Conservation (phyloP, 495 filamentous ascomycete species). For the Neurospora sp. region DNA sequence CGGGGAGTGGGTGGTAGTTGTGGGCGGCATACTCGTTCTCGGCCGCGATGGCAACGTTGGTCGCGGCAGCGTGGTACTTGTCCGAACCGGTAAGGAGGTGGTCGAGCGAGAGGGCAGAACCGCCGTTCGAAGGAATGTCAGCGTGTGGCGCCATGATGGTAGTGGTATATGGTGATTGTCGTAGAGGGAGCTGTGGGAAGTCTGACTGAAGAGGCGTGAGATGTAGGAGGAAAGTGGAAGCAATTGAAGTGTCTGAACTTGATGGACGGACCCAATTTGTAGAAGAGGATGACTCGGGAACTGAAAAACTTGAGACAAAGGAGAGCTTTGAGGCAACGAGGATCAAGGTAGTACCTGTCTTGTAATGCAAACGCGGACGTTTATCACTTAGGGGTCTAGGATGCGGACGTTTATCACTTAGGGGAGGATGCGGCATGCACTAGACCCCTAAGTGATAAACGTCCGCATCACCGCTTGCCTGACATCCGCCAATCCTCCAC, state of each 20-base stretch:
- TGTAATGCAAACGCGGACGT: background rate
- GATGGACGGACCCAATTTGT: background rate
- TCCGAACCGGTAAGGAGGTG: conserved; percentile 25
- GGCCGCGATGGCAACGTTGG: conserved; percentile 63
- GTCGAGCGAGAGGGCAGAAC: conserved; percentile 19
- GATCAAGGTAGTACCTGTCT: background rate
- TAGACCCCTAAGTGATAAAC: conserved; percentile 13
- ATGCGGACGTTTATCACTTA: too few species aligned
- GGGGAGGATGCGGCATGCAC: background rate
- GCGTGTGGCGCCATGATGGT: conserved; percentile 49
- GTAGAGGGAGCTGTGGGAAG: background rate
- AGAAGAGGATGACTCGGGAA: background rate
- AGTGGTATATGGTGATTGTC: background rate
- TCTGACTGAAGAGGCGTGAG: background rate
- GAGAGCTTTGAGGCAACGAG: background rate
- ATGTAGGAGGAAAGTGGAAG: background rate
- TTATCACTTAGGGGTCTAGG: too few species aligned
- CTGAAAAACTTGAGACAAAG: background rate
- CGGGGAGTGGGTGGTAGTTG: conserved; percentile 96
- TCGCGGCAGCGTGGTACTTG: conserved; percentile 70
- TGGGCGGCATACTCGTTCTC: conserved; percentile 86
- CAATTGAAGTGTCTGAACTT: background rate
- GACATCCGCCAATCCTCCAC: conserved; percentile 4
- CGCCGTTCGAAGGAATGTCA: conserved; percentile 16
- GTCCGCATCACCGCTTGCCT: background rate